Base-by-base conservation (phyloP, 352 stramenopile species). In the Globisporangium takayamanum region DNA sequence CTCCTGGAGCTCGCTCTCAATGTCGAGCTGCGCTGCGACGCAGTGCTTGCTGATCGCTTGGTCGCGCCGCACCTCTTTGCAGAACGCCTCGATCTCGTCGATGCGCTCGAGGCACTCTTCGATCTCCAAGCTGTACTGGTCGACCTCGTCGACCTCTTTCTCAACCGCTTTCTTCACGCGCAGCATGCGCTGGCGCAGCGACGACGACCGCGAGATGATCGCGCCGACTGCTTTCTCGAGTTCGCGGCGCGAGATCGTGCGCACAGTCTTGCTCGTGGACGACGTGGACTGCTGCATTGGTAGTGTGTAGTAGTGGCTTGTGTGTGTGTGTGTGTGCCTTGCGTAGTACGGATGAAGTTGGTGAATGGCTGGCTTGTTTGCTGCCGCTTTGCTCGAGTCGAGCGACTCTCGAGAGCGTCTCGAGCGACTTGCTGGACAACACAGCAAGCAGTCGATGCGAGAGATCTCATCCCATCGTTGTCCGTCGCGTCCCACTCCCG, bases 141-240 rank as follows among this genome's bases (percentile, higher is more conserved):
- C 58, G 42, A 64, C 58, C 36, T 64, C 58, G 22, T 64, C 58
- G 14, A 64, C 58, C 36, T 64, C 58, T 25, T 64, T 64, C 51
- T 64, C 58, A 42, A 64, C 56, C 18, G 58, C 58, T 26, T 64
- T 64, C 58, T 64, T 64, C 8, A 64, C 58, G 51, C 58, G 58
- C 30, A 64, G 51, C 58, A 64, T 64, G 44, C 58, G 58, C 58
- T 64, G 58, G 36, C 58, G 58, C 50, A 64, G 58, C 51, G 45
- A 59, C 42, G 58, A 64, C 42, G 58, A 64, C n/a, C 58, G 58
- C 58, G 58, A 64, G 44, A 64, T 64, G 50, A 64, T 64, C 30
- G 58, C 50, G 25, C 58, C 58, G 20, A 64, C 58, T 3, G 58
- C 58, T 28, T 64, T 64, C 50, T 64, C 58, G 30, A 64, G 50